These are phyloP conservation scores for Phyllachora maydis DNA, from an alignment of 2,329 filamentous ascomycete species.

Conservation along the genomic window DNA sequence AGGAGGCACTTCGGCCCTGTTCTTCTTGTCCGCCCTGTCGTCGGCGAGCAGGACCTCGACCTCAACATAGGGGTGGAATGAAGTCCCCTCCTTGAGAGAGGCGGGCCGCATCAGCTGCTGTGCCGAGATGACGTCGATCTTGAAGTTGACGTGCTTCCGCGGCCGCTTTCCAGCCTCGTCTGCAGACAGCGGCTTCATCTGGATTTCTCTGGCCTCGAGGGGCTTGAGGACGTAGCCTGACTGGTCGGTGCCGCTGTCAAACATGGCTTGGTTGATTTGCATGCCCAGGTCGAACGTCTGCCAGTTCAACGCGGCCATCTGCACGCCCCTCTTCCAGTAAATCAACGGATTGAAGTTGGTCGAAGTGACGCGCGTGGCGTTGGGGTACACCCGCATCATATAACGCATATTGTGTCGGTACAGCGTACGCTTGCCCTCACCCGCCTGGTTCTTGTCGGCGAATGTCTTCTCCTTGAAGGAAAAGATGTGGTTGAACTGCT, in stretches of 20 bases:
- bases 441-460: conserved; percentile 55
- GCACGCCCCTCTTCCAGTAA: conserved; percentile 88
- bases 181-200: conserved; percentile 29
- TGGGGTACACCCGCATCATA: conserved; percentile 87
- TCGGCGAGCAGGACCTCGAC: conserved; percentile 90
- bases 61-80: conserved; percentile 83
- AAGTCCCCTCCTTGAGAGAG: conserved; percentile 30
- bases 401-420: conserved; percentile 82
- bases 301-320: conserved; percentile 97
- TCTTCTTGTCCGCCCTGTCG: conserved; percentile 77
- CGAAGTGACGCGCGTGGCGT: conserved; percentile 60
- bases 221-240: conserved; percentile 92
- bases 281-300: conserved; percentile 92
- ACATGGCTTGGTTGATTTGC: conserved; percentile 97
- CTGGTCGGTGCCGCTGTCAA: conserved; percentile 66
- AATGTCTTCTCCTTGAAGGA: conserved; percentile 88
- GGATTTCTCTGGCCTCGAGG: conserved; percentile 56
- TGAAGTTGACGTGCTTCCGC: conserved; percentile 67
- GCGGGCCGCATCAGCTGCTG: conserved; percentile 78
- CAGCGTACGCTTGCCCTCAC: conserved; percentile 56
- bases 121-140: conserved; percentile 76
- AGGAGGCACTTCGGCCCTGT: conserved; percentile 59
- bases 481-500: conserved; percentile 83
- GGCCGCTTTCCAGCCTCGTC: conserved; percentile 42
- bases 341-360: conserved; percentile 88